These are phyloP conservation scores for Cladorrhinum samala DNA, from an alignment of 495 filamentous ascomycete species.

Conservation along the genomic window DNA sequence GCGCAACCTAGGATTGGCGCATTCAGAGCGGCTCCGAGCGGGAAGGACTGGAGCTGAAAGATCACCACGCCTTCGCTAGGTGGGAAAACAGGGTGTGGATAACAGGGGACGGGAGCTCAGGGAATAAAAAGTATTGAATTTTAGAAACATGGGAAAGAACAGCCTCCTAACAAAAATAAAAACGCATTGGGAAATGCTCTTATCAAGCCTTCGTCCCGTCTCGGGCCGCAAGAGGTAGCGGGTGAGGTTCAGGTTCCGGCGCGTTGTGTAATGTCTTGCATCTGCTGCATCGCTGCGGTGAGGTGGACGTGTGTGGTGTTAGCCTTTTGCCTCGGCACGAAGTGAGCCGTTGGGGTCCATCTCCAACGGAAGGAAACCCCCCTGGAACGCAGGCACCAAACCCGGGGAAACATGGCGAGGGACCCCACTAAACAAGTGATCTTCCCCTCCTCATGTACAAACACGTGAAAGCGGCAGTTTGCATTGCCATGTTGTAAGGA, in stretches of 20 bases:
- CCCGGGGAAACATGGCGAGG: constrained; percentile 2
- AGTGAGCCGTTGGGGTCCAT: neutral
- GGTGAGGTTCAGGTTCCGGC: neutral
- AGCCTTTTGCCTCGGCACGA: constrained; percentile 14
- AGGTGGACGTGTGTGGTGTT: neutral
- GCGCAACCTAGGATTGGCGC: neutral
- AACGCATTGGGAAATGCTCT: too few species aligned
- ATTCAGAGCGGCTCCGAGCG: neutral
- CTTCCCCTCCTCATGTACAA: neutral
- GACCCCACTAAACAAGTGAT: neutral
- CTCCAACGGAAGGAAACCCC: neutral
- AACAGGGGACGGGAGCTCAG: too few species aligned
- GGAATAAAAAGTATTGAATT: too few species aligned
- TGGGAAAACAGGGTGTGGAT: too few species aligned
- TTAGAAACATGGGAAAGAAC: too few species aligned
- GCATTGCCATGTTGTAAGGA: neutral
- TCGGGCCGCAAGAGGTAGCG: neutral
- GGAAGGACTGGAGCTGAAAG: neutral
- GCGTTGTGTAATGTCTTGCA: constrained; percentile 9
- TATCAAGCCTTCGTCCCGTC: too few species aligned
- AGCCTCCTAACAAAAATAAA: too few species aligned
- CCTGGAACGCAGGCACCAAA: constrained; percentile 4
- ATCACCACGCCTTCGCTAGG: too few species aligned
- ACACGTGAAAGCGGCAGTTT: constrained; percentile 12
- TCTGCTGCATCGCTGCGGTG: constrained; percentile 2